Conservation (phyloP, 768 basidiomycete genomes). For the Psilocybe cubensis region DNA sequence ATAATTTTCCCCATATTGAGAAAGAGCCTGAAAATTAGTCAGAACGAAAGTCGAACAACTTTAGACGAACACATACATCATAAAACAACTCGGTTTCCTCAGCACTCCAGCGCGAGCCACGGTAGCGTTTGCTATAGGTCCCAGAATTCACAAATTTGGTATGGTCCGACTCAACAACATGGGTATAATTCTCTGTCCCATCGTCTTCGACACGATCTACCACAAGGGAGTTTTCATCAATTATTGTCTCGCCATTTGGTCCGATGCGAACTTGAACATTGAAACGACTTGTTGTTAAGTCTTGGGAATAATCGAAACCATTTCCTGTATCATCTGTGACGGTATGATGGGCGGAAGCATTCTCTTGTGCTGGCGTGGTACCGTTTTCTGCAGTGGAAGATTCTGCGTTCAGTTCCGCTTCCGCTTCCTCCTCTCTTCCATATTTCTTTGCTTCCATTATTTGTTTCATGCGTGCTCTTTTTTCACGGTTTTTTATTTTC, state of each 20-base stretch:
- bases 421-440: conserved; percentile 57
- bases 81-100: conserved; percentile 91
- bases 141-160: conserved; percentile 86
- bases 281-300: conserved; percentile 68
- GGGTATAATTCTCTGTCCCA: conserved; percentile 69
- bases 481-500: conserved; percentile 72
- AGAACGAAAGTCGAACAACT: conserved; percentile 9
- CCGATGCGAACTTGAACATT: conserved; percentile 89
- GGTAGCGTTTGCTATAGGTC: conserved; percentile 78
- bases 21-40: conserved; percentile 64
- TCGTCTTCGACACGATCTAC: conserved; percentile 79
- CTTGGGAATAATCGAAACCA: conserved; percentile 73
- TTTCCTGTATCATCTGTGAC: conserved; percentile 51
- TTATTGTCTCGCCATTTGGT: conserved; percentile 83
- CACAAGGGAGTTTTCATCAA: conserved; percentile 84
- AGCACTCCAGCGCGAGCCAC: conserved; percentile 87
- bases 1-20: conserved; percentile 92
- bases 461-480: conserved; percentile 62
- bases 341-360: conserved; percentile 18
- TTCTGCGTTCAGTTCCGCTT: conserved; percentile 27
- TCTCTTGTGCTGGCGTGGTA: conserved; percentile 9
- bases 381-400: conserved; percentile 8
- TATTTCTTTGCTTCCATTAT: conserved; percentile 78
- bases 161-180: conserved; percentile 81
- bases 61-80: conserved; percentile 53